Conservation (phyloP, 495 filamentous ascomycete species). For the Penicillium goetzii region DNA sequence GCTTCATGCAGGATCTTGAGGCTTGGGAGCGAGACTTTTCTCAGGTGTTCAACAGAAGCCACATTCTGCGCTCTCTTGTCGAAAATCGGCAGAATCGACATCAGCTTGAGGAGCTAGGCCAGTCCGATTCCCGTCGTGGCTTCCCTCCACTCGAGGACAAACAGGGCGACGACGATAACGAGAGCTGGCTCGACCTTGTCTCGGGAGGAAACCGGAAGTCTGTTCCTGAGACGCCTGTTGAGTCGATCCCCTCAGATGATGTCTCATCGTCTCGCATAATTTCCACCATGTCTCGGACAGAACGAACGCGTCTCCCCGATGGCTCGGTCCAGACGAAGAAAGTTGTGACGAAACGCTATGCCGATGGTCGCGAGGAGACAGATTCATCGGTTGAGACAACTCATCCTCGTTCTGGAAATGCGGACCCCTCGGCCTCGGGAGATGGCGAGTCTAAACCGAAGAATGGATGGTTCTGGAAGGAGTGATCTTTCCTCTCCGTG, state of each 20-base stretch:
- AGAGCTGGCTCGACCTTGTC: slow-evolving; percentile 40
- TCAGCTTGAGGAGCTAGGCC: slow-evolving; percentile 18
- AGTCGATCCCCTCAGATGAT: slow-evolving; percentile 13
- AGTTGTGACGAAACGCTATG: slow-evolving; percentile 62
- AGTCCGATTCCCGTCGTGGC: slow-evolving; percentile 1
- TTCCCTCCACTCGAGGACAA: slow-evolving; percentile 11
- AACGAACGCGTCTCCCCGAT: slow-evolving; percentile 57
- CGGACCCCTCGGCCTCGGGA: slow-evolving; percentile 5
- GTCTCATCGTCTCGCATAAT: slow-evolving; percentile 44
- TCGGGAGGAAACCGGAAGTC: slow-evolving; percentile 39
- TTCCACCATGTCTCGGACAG: slow-evolving; percentile 61
- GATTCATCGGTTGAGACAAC: slow-evolving; percentile 49
- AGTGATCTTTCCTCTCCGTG: slow-evolving; percentile 18
- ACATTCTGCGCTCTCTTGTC: slow-evolving; percentile 39
- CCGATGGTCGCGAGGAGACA: slow-evolving; percentile 65
- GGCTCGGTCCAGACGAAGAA: slow-evolving; percentile 64
- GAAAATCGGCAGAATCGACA: slow-evolving; percentile 32
- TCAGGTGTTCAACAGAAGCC: slow-evolving; percentile 32
- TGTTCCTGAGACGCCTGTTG: slow-evolving; percentile 26
- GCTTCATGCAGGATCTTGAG: slow-evolving; percentile 47
- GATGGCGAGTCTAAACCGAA: slow-evolving; percentile 27
- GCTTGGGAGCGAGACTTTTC: slow-evolving; percentile 40
- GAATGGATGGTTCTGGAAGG: slow-evolving; percentile 51
- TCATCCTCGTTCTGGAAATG: slow-evolving; percentile 23
- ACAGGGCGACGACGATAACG: slow-evolving; percentile 28